Evolutionary conservation across 306 rosid genomes (phyloP).

Genomic region (Quercus glauca): DNA sequence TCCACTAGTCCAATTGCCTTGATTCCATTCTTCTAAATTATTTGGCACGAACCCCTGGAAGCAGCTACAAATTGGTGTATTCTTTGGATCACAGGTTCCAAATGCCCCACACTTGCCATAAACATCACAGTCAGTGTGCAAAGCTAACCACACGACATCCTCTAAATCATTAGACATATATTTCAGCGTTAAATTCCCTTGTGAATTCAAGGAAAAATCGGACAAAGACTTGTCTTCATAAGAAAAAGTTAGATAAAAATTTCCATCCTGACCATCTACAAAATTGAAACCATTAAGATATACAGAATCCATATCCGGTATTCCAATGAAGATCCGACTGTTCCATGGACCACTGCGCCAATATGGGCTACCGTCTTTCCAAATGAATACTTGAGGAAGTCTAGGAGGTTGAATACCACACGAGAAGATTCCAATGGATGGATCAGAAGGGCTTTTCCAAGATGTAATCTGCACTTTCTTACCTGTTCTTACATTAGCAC

Average conservation of each 20-base stretch:
- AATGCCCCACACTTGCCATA: constrained; percentile 36
- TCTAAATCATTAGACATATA: background rate
- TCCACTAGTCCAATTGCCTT: constrained; percentile 5
- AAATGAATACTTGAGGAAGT: constrained; percentile 38
- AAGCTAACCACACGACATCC: background rate
- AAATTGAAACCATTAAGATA: constrained; percentile 11
- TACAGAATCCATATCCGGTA: constrained; percentile 2
- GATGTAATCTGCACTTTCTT: constrained; percentile 6
- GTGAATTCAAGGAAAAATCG: background rate
- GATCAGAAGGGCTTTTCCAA: constrained; percentile 33
- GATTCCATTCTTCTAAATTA: constrained; percentile 20
- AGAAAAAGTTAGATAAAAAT: background rate
- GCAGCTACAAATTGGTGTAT: constrained; percentile 29
- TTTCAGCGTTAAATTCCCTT: background rate
- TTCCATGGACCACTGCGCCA: constrained; percentile 63
- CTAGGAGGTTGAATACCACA: constrained; percentile 18
- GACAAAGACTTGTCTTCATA: background rate
- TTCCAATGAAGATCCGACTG: constrained; percentile 37
- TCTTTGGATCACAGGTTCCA: constrained; percentile 1
- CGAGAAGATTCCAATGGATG: constrained; percentile 27
- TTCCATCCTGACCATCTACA: background rate
- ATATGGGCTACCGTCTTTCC: constrained; percentile 37
- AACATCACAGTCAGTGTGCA: constrained; percentile 13
- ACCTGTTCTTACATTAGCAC: constrained; percentile 1
- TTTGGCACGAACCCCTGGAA: constrained; percentile 42